Evolutionary conservation across 306 rosid species (phyloP).

Genomic region (Vigna hirtella): DNA sequence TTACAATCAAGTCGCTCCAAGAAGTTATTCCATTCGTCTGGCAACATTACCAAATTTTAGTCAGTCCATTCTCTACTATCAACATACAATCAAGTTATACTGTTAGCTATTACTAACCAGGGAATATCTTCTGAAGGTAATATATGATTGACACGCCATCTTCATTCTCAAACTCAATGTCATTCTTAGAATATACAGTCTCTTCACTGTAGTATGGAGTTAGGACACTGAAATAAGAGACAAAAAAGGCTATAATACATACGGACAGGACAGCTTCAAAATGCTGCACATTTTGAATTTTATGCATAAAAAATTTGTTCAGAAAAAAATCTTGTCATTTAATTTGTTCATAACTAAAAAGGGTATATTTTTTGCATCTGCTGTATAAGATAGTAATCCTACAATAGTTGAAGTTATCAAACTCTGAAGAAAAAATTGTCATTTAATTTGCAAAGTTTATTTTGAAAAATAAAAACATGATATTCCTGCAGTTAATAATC

Average conservation of each 20-base stretch:
- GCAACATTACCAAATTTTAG: constrained; percentile 45
- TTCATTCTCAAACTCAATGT: constrained; percentile 94
- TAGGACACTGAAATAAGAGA: constrained; percentile 70
- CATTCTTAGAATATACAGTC: constrained; percentile 91
- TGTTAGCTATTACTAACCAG: constrained; percentile 67
- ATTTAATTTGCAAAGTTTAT: constrained; percentile 25
- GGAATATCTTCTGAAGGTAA: constrained; percentile 95
- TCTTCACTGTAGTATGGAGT: constrained; percentile 99
- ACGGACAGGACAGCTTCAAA: constrained; percentile 34
- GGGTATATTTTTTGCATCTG: not conserved
- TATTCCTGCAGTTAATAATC: constrained; percentile 38
- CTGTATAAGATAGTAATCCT: constrained; percentile 10
- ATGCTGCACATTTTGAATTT: constrained; percentile 34
- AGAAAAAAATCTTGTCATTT: not conserved
- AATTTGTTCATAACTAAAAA: not conserved
- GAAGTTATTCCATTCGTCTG: constrained; percentile 99
- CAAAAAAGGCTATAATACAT: constrained; percentile 31
- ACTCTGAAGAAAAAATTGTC: constrained; percentile 25
- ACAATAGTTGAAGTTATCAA: constrained; percentile 27
- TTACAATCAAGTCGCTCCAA: constrained; percentile 94
- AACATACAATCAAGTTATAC: constrained; percentile 31
- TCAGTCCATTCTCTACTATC: constrained; percentile 16
- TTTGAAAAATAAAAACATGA: constrained; percentile 25
- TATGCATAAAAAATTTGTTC: constrained; percentile 21
- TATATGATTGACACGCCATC: constrained; percentile 92